Percentiles rank a stretch among this genome's conserved stretches.
phyloP scores from a whole-genome alignment of 805 yeast genomes.

The Spathaspora hagerdaliae region DNA sequence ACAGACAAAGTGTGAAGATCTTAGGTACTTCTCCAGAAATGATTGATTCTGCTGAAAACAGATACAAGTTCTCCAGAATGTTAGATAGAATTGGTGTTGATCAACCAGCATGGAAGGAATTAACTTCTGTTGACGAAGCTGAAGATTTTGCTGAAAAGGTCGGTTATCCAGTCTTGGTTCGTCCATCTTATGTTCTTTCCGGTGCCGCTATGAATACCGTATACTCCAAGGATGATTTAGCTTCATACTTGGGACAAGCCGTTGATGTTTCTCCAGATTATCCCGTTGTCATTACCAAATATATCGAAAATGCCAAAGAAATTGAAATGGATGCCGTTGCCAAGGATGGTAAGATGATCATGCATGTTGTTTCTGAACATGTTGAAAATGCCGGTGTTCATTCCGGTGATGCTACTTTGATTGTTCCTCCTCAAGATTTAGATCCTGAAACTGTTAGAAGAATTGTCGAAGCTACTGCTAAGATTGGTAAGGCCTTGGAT shows the following conservation, averaged over 20 bases:
- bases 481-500: slow-evolving; percentile 90
- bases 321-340: slow-evolving; percentile 99
- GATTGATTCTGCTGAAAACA: slow-evolving; percentile 97
- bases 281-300: slow-evolving; percentile 96
- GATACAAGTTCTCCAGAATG: slow-evolving; percentile 97
- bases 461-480: slow-evolving; percentile 93
- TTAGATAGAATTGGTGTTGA: slow-evolving; percentile 94
- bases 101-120: slow-evolving; percentile 99
- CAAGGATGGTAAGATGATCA: slow-evolving; percentile 84
- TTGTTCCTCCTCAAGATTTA: slow-evolving; percentile 95
- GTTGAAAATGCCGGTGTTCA: slow-evolving; percentile 99
- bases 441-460: slow-evolving; percentile 87
- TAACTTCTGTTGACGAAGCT: slow-evolving; percentile 90
- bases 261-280: slow-evolving; percentile 97
- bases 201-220: slow-evolving; percentile 99
- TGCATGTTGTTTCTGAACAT: slow-evolving; percentile 98
- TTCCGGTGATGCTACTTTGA: slow-evolving; percentile 97
- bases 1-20: slow-evolving; percentile 91
- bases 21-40: slow-evolving; percentile 97
- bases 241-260: slow-evolving; percentile 84
- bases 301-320: slow-evolving; percentile 94
- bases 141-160: slow-evolving; percentile 88
- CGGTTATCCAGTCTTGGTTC: slow-evolving; percentile 89
- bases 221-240: slow-evolving; percentile 83
- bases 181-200: slow-evolving; percentile 95